These are phyloP conservation scores for Colletotrichum sp. DNA, from an alignment of 2,329 filamentous ascomycete species.

Conservation along the genomic window DNA sequence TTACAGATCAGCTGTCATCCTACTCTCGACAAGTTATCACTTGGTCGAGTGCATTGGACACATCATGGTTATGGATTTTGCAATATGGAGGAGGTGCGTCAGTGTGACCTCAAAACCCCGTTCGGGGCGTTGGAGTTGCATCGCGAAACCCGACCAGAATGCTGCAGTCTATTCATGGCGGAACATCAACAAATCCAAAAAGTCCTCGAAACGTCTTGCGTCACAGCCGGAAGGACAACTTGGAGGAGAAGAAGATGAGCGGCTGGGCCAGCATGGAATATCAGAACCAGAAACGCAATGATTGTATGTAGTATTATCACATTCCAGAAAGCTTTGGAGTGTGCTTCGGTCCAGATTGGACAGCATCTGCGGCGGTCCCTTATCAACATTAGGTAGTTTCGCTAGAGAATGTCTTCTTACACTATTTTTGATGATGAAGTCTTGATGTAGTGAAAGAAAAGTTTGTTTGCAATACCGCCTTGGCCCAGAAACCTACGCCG, in stretches of 20 bases:
- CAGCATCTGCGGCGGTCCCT: constrained; percentile 20
- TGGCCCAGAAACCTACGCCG: background rate
- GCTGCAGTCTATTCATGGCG: constrained; percentile 14
- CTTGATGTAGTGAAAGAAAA: background rate
- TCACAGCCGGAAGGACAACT: background rate
- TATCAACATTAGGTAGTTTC: constrained; percentile 19
- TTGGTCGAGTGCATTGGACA: constrained; percentile 62
- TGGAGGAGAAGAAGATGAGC: background rate
- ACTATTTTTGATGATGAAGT: background rate
- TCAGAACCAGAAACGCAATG: constrained; percentile 15
- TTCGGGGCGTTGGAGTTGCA: constrained; percentile 10
- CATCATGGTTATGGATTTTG: constrained; percentile 67
- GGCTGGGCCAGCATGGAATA: constrained; percentile 13
- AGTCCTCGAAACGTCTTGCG: background rate
- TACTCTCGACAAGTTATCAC: constrained; percentile 57
- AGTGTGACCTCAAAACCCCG: constrained; percentile 2
- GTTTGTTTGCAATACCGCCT: background rate
- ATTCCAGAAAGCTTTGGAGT: constrained; percentile 16
- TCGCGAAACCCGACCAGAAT: constrained; percentile 9
- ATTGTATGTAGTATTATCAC: constrained; percentile 22
- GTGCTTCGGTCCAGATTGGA: constrained; percentile 15
- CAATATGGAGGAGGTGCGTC: constrained; percentile 43
- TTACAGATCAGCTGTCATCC: constrained; percentile 63
- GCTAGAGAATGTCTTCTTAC: background rate
- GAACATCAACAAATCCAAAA: background rate